Evolutionary conservation across 371 early-diverging fungal species (phyloP).

Genomic region (Parasitella parasitica): DNA sequence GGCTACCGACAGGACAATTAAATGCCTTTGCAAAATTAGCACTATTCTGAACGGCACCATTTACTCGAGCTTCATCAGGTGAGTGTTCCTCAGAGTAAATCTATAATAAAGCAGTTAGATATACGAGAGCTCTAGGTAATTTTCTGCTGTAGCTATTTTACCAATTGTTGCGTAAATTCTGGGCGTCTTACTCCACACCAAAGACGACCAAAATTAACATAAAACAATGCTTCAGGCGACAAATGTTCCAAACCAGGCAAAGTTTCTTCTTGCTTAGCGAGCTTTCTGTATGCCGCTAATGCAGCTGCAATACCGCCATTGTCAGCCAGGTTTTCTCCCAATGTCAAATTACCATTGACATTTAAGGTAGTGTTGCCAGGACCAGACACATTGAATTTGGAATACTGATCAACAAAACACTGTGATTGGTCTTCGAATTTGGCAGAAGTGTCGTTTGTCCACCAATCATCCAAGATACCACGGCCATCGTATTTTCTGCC

Average conservation of each 20-base stretch:
- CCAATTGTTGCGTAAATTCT: slow-evolving; percentile 13
- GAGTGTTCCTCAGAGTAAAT: slow-evolving; percentile 56
- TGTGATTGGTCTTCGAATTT: slow-evolving; percentile 50
- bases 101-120: too few relatives aligned
- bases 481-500: slow-evolving; percentile 56
- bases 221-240: slow-evolving; percentile 48
- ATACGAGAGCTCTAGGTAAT: too few relatives aligned
- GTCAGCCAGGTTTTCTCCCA: slow-evolving; percentile 80
- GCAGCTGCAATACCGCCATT: slow-evolving; percentile 63
- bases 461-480: slow-evolving; percentile 58
- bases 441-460: slow-evolving; percentile 47
- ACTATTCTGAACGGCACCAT: slow-evolving; percentile 58
- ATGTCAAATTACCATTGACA: slow-evolving; percentile 55
- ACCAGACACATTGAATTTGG: slow-evolving; percentile 36
- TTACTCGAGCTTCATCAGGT: slow-evolving; percentile 48
- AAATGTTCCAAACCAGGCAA: slow-evolving; percentile 24
- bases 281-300: slow-evolving; percentile 34
- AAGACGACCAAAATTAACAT: slow-evolving; percentile 38
- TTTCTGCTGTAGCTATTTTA: too few relatives aligned
- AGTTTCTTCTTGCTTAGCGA: background rate
- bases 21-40: slow-evolving; percentile 56
- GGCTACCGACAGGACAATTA: slow-evolving; percentile 36
- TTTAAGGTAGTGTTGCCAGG: slow-evolving; percentile 18
- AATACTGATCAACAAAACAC: slow-evolving; percentile 67
- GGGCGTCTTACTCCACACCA: slow-evolving; percentile 43